These are phyloP conservation scores for Ulota crispa DNA, from an alignment of 225 moss, liverwort and hornwort genomes.

Conservation along the genomic window DNA sequence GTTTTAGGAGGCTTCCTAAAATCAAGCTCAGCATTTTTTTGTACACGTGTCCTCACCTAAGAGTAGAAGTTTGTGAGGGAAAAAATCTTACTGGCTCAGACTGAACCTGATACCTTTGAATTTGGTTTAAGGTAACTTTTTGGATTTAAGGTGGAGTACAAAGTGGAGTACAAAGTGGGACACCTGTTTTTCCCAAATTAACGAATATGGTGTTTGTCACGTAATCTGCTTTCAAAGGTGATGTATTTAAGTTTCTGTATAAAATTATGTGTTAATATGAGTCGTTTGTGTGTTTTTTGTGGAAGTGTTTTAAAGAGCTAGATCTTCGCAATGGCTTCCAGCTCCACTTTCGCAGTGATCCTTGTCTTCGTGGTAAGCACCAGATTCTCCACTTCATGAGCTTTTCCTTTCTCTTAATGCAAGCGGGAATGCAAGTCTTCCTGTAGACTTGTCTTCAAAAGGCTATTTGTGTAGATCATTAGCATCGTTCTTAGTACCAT, in stretches of 20 bases:
- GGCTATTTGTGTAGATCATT: neutral
- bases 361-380: slow-evolving; percentile 39
- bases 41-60: no score
- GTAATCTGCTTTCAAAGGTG: neutral
- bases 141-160: no score
- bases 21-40: no score
- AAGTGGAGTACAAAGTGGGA: no score
- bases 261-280: neutral
- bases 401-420: neutral
- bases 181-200: no score
- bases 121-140: no score
- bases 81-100: no score
- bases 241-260: neutral
- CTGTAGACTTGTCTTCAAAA: neutral
- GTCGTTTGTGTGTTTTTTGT: neutral
- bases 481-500: neutral
- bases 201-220: no score
- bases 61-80: no score
- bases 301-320: slow-evolving; percentile 2
- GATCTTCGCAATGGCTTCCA: slow-evolving; percentile 38
- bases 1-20: no score
- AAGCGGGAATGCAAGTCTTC: neutral
- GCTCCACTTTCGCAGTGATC: slow-evolving; percentile 33
- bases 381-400: neutral
- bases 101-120: no score